Evolutionary conservation across 1,139 yeast species (phyloP), one percentile per base, ranked within the genome.

Genomic region (Yamadazyma membranifaciens): DNA sequence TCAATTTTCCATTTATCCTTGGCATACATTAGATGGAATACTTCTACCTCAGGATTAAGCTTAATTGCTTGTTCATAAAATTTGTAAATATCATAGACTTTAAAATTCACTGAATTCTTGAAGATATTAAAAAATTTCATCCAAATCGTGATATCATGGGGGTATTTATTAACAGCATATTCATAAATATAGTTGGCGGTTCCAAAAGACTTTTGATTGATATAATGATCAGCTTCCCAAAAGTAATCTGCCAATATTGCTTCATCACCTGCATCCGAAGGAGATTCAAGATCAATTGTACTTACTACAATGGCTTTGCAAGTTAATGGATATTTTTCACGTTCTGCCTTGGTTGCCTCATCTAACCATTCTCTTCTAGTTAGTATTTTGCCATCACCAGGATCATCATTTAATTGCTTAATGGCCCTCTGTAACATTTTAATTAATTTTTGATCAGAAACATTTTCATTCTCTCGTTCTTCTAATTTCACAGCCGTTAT

Each of bases 401-500:
- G 50, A 9, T 58, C 58, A 1, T 37, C 39, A 26, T 37, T 20
- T 9, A 59, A 44, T 36, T 78, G 78, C 30, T 69, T 62, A 15
- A 80, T 63, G 5, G 86, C 91, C 46, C 78, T 77, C 7, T 59
- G 63, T 38, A 87, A 55, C 34, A 83, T 52, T 45, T 73, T 74
- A 1, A 49, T 48, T 5, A 74, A 51, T 41, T 73, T 73, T 17
- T 66, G 63, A 6, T 59, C 65, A 2, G 70, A 60, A 0, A 61
- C 54, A 0, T 44, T 40, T 1, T 58, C 56, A 31, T 61, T 55
- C 32, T 65, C 70, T 39, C 75, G 67, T 54, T 87, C 95, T 59
- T 88, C 95, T 12, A 88, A 57, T 45, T 81, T 76, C 1, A 81
- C 75, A 1, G 89, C 91, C 0, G 83, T 70, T 1, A 87, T 62